Base-by-base conservation (phyloP, 1,284 basidiomycete species). In the Hymenochaete sp. region DNA sequence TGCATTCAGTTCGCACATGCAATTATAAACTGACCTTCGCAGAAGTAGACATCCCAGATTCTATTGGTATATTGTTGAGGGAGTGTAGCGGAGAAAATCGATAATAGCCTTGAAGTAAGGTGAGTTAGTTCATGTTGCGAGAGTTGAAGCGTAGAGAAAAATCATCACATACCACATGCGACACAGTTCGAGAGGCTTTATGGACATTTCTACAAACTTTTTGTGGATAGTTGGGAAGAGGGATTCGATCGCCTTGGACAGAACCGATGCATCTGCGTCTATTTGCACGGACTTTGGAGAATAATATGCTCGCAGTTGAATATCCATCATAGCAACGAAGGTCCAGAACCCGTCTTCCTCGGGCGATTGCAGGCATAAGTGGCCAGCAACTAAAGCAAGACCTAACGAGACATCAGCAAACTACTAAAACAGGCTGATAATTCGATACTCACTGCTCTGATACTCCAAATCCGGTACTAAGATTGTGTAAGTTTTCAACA, bases 281-380 rank as follows among this genome's bases (percentile, higher is more conserved):
- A 95, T 67, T 56, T 88, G 85, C 6, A 73, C 68, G n/a, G 77
- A 70, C 42, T 72, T 77, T 9, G 71, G 62, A 26, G 82, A 76
- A 60, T 89, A 95, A 62, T 93, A 93, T 3, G 83, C 73, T 22
- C 85, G 81, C 5, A 92, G 67, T 49, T 85, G 76, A 4, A 78
- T 73, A 52, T 88, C 82, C 85, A 89, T 89, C 52, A 88, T 65
- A 1, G 83, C 84, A 7, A 89, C 73, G 56, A 96, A 84, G 3
- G 89, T 90, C 90, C 89, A 96, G 59, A 97, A 97, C 0, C 89
- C 86, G 52, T 95, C 89, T 61, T 96, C 91, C 50, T 92, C 86
- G 0, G 85, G 88, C 1, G 87, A 80, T 48, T 91, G 82, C 22
- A 89, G 68, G 0, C 96, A 64, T 21, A 95, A 65, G 45, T 88